Evolutionary conservation across 2,329 filamentous ascomycete genomes (phyloP), one percentile per base, ranked within the genome.

Genomic region (Colletotrichum trifolii): DNA sequence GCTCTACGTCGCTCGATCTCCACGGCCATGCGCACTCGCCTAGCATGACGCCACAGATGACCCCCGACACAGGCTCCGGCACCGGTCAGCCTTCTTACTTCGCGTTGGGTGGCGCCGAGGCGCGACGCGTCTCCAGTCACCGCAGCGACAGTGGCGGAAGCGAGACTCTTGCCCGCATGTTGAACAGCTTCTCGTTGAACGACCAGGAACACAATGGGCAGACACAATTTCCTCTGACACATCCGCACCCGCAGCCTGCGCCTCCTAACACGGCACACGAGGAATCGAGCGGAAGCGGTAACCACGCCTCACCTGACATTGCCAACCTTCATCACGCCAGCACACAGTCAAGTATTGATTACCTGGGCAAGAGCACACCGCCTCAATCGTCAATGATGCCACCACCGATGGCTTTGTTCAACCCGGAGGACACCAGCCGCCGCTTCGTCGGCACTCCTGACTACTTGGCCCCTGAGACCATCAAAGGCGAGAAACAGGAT

Each of bases 361-460:
- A 85, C 2, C 83, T 86, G 4, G 81, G 82, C n/a, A 84, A 83
- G 64, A 89, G 85, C 59, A 88, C 83, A 0, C 87, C 89, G 48
- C 86, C 89, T 7, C 86, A 87, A 56, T 82, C 87, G 11, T 87
- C 83, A 63, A 93, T 93, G 83, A 92, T 97, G 87, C 90, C 90
- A 17, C 96, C 96, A 33, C 94, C 94, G 5, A 94, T 96, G 93
- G 93, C 95, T 3, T 82, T 99, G 4, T 99, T 98, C 73, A 94
- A 98, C 72, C 96, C 96, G 0, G 91, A 97, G 73, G 96, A 99
- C 73, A 96, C 89, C 66, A 95, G 93, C 74, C 89, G 96, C 58
- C 90, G 93, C 43, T 99, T 99, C 72, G 96, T 99, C 8, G 96
- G 96, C 38, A 99, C 96, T 0, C 96, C 96, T 0, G 96, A 99